Evolutionary conservation across 2,329 filamentous ascomycete genomes (phyloP), one percentile per base, ranked within the genome.

Genomic region (Tolypocladium pustulatum): DNA sequence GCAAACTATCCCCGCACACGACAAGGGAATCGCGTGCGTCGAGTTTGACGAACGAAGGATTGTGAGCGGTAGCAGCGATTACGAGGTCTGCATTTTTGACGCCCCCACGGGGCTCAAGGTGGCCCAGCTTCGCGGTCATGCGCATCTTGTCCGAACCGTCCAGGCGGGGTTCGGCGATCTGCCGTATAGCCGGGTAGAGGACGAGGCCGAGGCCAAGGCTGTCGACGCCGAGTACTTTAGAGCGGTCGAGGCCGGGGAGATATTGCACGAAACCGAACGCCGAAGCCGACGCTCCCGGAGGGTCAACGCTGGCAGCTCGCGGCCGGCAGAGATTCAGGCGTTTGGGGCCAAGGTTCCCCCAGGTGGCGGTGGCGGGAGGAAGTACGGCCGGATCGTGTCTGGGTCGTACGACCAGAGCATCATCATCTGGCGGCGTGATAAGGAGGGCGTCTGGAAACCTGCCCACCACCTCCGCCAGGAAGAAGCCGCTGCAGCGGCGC

Each of bases 391-490:
- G n/a, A 99, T 99, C 60, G 91, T 99, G 4, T 97, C 92, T 8
- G 94, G 94, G 2, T 96, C 91, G 0, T 99, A 99, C 65, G 94
- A 99, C 65, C 91, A 96, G 74, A 92, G 86, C 13, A 91, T 99
- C 65, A 92, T 97, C 64, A 90, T 99, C 59, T 99, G 94, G 94
- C 88, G 89, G 65, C 87, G 90, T 61, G 89, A 95, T 63, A 83
- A 85, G 63, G 86, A 94, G 64, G 92, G 92, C 2, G 83, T 89
- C 32, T 97, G 94, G 92, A 86, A 86, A 64, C 84, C 87, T 57
- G 85, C 85, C 38, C 89, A 93, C 63, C 83, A 84, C 52, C 78
- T 96, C 12, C 81, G 85, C 43, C 90, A 95, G 69, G 87, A 89
- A 68, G 86, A 90, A 60, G 87, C 85, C 2, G 81, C 83, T 0